These are phyloP conservation scores for Pugionium cornutum DNA, from an alignment of 345 rosid species.

Conservation along the genomic window DNA sequence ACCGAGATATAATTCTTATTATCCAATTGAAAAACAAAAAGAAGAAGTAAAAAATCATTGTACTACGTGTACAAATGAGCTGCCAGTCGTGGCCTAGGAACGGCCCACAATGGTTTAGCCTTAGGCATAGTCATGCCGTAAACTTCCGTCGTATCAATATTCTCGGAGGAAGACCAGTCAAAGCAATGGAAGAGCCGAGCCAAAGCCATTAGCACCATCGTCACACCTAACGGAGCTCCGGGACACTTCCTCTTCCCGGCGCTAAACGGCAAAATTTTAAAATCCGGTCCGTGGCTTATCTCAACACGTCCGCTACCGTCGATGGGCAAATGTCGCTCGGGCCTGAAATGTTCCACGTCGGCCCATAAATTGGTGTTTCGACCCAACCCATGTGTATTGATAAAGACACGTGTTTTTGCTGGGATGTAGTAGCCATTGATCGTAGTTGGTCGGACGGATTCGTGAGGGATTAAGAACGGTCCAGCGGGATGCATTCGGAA, in stretches of 20 bases:
- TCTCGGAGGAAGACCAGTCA: conserved; percentile 65
- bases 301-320: conserved; percentile 68
- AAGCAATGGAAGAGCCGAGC: conserved; percentile 87
- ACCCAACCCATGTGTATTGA: conserved; percentile 89
- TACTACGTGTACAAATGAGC: conserved; percentile 49
- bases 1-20: neutral
- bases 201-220: conserved; percentile 79
- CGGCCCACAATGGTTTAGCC: conserved; percentile 63
- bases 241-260: conserved; percentile 94
- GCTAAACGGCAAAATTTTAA: conserved; percentile 83
- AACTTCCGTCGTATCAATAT: conserved; percentile 63
- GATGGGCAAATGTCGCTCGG: conserved; percentile 70
- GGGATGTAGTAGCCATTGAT: conserved; percentile 78
- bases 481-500: conserved; percentile 97
- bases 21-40: neutral
- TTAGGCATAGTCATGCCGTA: conserved; percentile 98
- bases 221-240: conserved; percentile 87
- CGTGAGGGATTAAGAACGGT: conserved; percentile 88
- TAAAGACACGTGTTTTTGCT: conserved; percentile 80
- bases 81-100: conserved; percentile 65
- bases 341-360: conserved; percentile 68
- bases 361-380: conserved; percentile 70
- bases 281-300: conserved; percentile 91
- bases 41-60: neutral
- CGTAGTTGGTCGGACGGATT: conserved; percentile 65